Evolutionary conservation across 2,329 filamentous ascomycete species (phyloP).

Genomic region (Ceratocystis ficicola): DNA sequence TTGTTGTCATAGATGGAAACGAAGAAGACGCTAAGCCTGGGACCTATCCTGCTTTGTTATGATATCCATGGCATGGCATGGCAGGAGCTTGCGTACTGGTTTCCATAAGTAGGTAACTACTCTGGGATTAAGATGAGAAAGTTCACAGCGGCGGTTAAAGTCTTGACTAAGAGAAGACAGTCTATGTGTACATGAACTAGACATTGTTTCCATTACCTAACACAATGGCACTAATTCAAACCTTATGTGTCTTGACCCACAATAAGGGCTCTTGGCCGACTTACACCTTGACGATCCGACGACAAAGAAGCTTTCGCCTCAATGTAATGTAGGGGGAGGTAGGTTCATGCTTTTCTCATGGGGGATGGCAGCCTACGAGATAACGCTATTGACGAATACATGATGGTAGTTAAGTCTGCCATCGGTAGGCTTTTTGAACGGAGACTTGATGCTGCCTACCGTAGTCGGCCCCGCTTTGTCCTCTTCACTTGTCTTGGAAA

Average conservation of each 20-base stretch:
- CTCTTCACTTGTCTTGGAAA: neutral
- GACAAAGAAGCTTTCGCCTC: constrained; percentile 6
- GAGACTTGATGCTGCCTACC: neutral
- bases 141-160: neutral
- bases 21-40: neutral
- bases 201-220: constrained; percentile 4
- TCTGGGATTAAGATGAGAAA: neutral
- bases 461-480: neutral
- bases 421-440: neutral
- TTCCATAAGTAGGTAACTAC: neutral
- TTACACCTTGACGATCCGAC: neutral
- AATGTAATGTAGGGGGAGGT: neutral
- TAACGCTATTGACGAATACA: neutral
- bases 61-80: neutral
- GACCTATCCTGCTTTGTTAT: neutral
- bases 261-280: neutral
- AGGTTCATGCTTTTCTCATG: neutral
- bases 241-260: neutral
- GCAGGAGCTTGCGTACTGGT: neutral
- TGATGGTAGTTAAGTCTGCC: neutral
- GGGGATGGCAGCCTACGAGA: neutral
- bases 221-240: neutral
- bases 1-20: neutral
- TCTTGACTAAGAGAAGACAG: neutral
- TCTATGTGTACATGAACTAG: neutral